Conservation (phyloP, 805 yeast species). For the Lipomyces starkeyi region DNA sequence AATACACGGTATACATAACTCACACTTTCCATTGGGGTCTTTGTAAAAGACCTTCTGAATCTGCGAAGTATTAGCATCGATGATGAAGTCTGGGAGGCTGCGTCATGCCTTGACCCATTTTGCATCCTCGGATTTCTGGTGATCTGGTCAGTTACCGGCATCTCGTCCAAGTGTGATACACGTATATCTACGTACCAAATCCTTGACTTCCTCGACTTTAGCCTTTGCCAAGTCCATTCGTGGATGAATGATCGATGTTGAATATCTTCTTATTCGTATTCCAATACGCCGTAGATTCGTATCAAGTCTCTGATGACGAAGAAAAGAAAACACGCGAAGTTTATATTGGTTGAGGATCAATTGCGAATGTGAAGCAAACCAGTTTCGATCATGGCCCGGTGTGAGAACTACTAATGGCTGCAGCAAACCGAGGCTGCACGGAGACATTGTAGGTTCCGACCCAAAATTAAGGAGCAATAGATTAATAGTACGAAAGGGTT, state of each 20-base stretch:
- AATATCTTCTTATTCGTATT: neutral
- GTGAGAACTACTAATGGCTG: neutral
- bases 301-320: neutral
- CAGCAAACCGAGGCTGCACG: neutral
- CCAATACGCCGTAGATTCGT: neutral
- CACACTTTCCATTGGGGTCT: constrained; percentile 69
- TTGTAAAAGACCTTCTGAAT: constrained; percentile 67
- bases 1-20: neutral
- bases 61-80: constrained; percentile 39
- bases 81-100: neutral
- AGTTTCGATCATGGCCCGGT: no score
- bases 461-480: neutral
- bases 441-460: no score
- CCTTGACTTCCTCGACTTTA: constrained; percentile 29
- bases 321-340: neutral
- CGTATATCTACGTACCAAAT: constrained; percentile 22
- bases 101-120: constrained; percentile 61
- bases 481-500: neutral
- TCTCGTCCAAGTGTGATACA: neutral
- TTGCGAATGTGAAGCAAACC: neutral
- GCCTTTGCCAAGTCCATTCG: constrained; percentile 21
- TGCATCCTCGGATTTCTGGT: constrained; percentile 53
- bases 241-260: neutral
- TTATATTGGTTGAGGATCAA: neutral
- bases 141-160: neutral